phyloP scores from a whole-genome alignment of 2,329 filamentous ascomycete genomes.

The Ophiostoma montium region DNA sequence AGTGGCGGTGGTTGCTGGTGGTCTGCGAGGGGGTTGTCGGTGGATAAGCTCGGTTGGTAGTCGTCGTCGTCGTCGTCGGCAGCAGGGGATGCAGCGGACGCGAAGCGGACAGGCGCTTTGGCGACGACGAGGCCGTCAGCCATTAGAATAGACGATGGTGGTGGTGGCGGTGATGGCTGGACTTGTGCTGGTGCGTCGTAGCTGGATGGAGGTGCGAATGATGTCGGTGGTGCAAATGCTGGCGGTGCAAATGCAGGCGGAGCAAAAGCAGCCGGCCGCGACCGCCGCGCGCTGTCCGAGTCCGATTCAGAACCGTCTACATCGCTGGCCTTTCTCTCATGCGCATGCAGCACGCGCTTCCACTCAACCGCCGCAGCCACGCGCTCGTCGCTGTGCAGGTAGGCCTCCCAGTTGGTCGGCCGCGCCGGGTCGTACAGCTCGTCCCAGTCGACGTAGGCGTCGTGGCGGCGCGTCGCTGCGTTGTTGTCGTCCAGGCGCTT shows the following conservation, averaged over 20 bases:
- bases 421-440: slow-evolving; percentile 76
- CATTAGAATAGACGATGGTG: neutral
- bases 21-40: neutral
- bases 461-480: slow-evolving; percentile 29
- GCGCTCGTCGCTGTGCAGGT: slow-evolving; percentile 71
- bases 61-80: slow-evolving; percentile 4
- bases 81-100: slow-evolving; percentile 16
- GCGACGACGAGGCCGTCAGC: slow-evolving; percentile 48
- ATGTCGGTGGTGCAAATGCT: neutral
- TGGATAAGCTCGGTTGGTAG: slow-evolving; percentile 1
- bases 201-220: slow-evolving; percentile 35
- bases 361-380: slow-evolving; percentile 69
- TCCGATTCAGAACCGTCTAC: neutral
- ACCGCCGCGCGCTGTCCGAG: slow-evolving; percentile 19
- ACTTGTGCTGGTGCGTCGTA: neutral
- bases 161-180: neutral
- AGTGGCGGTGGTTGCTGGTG: slow-evolving; percentile 11
- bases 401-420: slow-evolving; percentile 75
- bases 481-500: slow-evolving; percentile 48
- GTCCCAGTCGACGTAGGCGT: slow-evolving; percentile 61
- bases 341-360: slow-evolving; percentile 70
- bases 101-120: slow-evolving; percentile 63
- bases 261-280: slow-evolving; percentile 29
- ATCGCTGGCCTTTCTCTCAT: too few species aligned
- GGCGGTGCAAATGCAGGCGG: slow-evolving; percentile 41